A percentile compares a stretch with the other conserved stretches of the same genome.
These are phyloP conservation scores for Penicillium malachiteum DNA, from an alignment of 495 filamentous ascomycete genomes.

Conservation along the genomic window DNA sequence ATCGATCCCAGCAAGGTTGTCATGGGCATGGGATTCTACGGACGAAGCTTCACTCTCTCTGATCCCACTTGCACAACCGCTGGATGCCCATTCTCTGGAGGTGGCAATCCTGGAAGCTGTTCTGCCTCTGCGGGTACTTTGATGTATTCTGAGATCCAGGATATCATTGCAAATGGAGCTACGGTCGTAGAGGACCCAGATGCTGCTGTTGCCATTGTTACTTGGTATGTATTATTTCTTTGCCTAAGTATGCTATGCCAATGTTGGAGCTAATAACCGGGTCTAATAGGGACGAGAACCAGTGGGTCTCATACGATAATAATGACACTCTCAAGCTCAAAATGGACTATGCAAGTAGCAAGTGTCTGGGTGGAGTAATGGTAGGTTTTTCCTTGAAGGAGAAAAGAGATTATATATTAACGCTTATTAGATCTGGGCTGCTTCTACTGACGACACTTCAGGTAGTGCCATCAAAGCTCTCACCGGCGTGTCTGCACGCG, in stretches of 20 bases:
- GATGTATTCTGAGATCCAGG: conserved; percentile 1
- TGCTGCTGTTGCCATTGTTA: background rate
- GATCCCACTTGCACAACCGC: conserved; percentile 4
- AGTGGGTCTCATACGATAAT: conserved; percentile 11
- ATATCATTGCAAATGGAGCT: background rate
- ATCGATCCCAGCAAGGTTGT: conserved; percentile 30
- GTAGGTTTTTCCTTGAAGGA: background rate
- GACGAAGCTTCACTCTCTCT: conserved; percentile 10
- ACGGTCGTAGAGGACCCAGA: background rate
- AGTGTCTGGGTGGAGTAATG: conserved; percentile 4
- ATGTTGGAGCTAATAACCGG: too few relatives aligned
- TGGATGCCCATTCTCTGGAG: conserved; percentile 3
- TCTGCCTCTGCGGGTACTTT: conserved; percentile 1
- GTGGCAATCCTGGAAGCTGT: conserved; percentile 1
- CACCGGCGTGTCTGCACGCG: too few relatives aligned
- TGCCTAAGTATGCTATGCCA: too few relatives aligned
- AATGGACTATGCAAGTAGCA: background rate
- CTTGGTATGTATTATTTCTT: background rate
- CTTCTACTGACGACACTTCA: too few relatives aligned
- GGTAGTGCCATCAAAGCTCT: too few relatives aligned
- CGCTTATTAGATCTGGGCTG: too few relatives aligned
- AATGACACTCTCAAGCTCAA: background rate
- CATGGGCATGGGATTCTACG: conserved; percentile 37
- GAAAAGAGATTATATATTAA: too few relatives aligned
- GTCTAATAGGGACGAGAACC: background rate